Evolutionary conservation across 495 filamentous ascomycete genomes (phyloP).

Genomic region (Diplogelasinospora grovesii): DNA sequence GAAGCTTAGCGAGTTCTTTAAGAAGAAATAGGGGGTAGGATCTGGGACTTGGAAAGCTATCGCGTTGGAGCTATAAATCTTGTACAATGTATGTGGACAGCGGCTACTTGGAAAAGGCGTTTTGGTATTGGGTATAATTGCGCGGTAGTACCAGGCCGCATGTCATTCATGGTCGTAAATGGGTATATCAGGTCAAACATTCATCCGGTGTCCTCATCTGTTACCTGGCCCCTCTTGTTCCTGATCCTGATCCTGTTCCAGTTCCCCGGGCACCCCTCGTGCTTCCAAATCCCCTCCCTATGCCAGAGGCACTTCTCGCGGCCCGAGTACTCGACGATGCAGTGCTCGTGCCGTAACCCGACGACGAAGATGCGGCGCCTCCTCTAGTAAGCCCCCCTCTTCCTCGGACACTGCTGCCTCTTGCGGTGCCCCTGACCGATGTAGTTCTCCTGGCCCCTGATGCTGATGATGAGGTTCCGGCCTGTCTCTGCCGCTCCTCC

Average conservation of each 20-base stretch:
- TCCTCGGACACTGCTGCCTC: constrained; percentile 10
- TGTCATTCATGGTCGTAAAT: too few species aligned
- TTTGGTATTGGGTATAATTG: background rate
- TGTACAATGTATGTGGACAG: background rate
- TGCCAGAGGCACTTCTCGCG: constrained; percentile 32
- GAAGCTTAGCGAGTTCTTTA: constrained; percentile 94
- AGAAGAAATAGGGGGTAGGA: constrained; percentile 52
- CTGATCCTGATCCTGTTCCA: constrained; percentile 1
- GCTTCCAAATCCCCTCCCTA: constrained; percentile 28
- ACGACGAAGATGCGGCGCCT: too few species aligned
- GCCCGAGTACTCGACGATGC: constrained; percentile 22
- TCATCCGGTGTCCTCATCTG: background rate
- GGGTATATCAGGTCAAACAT: too few species aligned
- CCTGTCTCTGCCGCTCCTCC: constrained; percentile 51
- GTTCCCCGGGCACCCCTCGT: constrained; percentile 14
- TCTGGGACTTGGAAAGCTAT: constrained; percentile 2
- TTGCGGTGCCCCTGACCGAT: constrained; percentile 16
- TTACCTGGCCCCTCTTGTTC: background rate
- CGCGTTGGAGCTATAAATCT: background rate
- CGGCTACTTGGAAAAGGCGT: background rate
- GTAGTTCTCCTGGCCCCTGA: constrained; percentile 17
- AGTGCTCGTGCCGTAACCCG: constrained; percentile 23
- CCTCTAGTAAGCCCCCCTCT: constrained; percentile 13
- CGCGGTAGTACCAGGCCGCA: background rate
- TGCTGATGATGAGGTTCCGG: constrained; percentile 32